Evolutionary conservation across 805 yeast species (phyloP), one percentile per base, ranked within the genome.

Genomic region (Barnettozyma populi): DNA sequence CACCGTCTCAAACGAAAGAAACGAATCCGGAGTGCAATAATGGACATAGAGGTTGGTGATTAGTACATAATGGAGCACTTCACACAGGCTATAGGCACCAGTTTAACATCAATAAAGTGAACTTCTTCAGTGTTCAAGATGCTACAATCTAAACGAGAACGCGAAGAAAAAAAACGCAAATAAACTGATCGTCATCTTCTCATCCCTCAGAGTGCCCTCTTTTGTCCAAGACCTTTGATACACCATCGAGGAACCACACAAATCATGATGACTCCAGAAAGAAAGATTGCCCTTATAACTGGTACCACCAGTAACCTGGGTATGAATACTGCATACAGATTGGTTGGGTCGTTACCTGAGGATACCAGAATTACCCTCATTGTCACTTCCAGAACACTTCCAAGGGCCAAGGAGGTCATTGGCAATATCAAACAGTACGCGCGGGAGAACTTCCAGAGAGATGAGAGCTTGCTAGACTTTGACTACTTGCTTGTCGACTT

Each of bases 401-500:
- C 95, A 7, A 79, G 89, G 48, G 97, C 83, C 5, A 82, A 82
- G 48, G 89, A 85, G 52, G 83, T 83, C 20, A 86, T 92, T 43
- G 73, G 71, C 23, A 65, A 67, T 41, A 79, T 89, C 50, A 75
- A 80, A 50, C 60, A 66, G 7, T 75, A 73, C 61, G 73, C 65
- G 4, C 7, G 19, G 13, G 61, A 63, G 4, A 66, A 65, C 41
- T 48, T 60, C 4, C 57, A 67, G n/a, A 73, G 88, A 41, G 62
- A 68, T 2, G 42, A 39, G 32, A 86, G 82, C 0, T 69, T 73
- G 25, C 74, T 90, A 6, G 95, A 88, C 60, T 92, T 84, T 60
- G 99, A 94, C 67, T 94, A 94, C 57, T 60, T 90, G 2, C 69
- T 94, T 43, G 81, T 94, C n/a, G 98, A 94, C 63, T 90, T 92